A percentile compares a stretch with the other conserved stretches of the same genome.
These are phyloP conservation scores for Aspergillus nidulans DNA, from an alignment of 495 filamentous ascomycete species.

Conservation along the genomic window DNA sequence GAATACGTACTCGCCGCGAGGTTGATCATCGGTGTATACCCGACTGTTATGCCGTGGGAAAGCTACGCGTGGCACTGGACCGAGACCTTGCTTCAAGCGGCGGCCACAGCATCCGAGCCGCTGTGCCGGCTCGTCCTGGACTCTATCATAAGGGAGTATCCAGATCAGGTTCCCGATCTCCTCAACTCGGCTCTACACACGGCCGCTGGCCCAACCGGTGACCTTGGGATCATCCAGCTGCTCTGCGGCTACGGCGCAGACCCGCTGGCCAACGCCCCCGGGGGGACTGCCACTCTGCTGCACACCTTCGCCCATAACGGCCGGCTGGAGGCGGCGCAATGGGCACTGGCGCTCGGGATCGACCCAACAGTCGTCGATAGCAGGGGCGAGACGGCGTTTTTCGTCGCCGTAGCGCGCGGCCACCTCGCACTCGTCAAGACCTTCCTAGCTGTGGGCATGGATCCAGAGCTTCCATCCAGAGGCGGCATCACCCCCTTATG, in stretches of 20 bases:
- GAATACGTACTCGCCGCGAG: neutral
- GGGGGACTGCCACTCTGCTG: neutral
- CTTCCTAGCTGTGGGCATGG: neutral
- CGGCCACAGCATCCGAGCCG: neutral
- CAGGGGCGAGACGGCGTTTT: neutral
- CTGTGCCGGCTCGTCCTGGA: neutral
- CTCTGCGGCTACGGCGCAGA: neutral
- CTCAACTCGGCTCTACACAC: neutral
- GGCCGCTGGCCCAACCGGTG: neutral
- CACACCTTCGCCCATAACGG: neutral
- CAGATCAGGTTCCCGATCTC: neutral
- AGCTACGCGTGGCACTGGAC: neutral
- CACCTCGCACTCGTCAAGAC: neutral
- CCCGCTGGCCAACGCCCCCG: no score
- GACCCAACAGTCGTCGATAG: neutral
- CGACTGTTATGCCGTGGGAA: neutral
- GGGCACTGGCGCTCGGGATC: neutral
- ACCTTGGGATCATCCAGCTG: neutral
- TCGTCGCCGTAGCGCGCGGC: neutral
- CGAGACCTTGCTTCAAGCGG: neutral
- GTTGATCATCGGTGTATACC: neutral
- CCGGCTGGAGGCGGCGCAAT: neutral
- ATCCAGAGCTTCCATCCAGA: neutral
- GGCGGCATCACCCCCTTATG: neutral
- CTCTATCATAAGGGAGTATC: neutral